These are phyloP conservation scores for Diaporthe eres DNA, from an alignment of 2,329 filamentous ascomycete genomes.

Conservation along the genomic window DNA sequence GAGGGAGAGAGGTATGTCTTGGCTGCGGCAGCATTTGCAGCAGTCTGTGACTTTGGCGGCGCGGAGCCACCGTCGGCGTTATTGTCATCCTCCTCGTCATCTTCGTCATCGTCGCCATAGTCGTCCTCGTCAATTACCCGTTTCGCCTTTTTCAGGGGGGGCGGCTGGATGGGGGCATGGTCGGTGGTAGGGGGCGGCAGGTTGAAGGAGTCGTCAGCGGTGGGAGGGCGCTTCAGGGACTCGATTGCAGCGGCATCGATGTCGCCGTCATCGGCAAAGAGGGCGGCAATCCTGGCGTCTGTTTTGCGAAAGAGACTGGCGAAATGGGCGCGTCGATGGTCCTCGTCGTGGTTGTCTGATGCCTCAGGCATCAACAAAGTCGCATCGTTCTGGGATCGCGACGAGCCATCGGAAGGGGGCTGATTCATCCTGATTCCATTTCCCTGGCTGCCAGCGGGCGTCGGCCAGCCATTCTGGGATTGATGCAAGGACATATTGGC, in stretches of 20 bases:
- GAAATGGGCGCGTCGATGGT: slow-evolving; percentile 81
- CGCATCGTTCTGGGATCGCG: slow-evolving; percentile 65
- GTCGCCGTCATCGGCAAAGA: slow-evolving; percentile 76
- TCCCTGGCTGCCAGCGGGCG: slow-evolving; percentile 65
- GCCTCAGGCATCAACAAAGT: slow-evolving; percentile 72
- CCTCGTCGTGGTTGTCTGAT: slow-evolving; percentile 74
- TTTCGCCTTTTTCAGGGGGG: slow-evolving; percentile 80
- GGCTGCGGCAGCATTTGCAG: slow-evolving; percentile 67
- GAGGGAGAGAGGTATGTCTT: slow-evolving; percentile 76
- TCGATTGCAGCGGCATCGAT: slow-evolving; percentile 68
- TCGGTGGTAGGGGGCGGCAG: slow-evolving; percentile 69
- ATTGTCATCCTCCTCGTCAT: slow-evolving; percentile 76
- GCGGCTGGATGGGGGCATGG: slow-evolving; percentile 70
- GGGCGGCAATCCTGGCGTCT: slow-evolving; percentile 80
- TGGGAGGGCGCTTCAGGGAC: slow-evolving; percentile 60
- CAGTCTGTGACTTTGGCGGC: slow-evolving; percentile 37
- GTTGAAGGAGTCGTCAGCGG: slow-evolving; percentile 53
- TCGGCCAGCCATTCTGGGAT: slow-evolving; percentile 76
- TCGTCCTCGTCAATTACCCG: slow-evolving; percentile 87
- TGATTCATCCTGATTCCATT: slow-evolving; percentile 66
- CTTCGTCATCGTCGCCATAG: slow-evolving; percentile 87
- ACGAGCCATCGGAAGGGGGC: slow-evolving; percentile 72
- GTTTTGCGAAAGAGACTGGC: slow-evolving; percentile 82
- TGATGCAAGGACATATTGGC: slow-evolving; percentile 77
- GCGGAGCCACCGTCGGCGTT: slow-evolving; percentile 60